These are phyloP conservation scores for Phytophthora brassicae DNA, from an alignment of 352 stramenopile genomes.

Conservation along the genomic window DNA sequence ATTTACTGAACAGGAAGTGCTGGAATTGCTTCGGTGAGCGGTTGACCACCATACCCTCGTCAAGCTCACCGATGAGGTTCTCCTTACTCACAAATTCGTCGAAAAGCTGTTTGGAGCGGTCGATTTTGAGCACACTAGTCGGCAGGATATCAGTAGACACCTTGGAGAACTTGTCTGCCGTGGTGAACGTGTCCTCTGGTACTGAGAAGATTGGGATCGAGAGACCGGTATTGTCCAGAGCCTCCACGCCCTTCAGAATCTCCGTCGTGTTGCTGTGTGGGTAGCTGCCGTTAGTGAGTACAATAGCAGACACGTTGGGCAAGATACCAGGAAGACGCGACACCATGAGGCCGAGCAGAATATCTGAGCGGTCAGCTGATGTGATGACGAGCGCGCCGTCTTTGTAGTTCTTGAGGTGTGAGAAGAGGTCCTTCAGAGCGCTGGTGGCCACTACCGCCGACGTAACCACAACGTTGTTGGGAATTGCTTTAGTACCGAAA, in stretches of 20 bases:
- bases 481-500: conserved; percentile 56
- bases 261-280: conserved; percentile 78
- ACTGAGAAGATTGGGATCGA: conserved; percentile 80
- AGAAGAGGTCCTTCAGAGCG: conserved; percentile 72
- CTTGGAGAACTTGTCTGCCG: conserved; percentile 50
- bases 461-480: conserved; percentile 74
- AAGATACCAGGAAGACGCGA: conserved; percentile 70
- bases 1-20: no score
- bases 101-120: conserved; percentile 64
- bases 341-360: conserved; percentile 68
- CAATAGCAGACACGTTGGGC: conserved; percentile 66
- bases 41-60: conserved; percentile 60
- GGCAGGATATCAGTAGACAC: conserved; percentile 74
- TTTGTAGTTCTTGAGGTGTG: conserved; percentile 77
- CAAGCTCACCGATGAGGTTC: conserved; percentile 62
- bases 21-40: conserved; percentile 85
- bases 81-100: conserved; percentile 70
- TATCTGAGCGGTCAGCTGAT: conserved; percentile 70
- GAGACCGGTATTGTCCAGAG: conserved; percentile 63
- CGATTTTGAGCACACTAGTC: conserved; percentile 70
- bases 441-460: conserved; percentile 68
- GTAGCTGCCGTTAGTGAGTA: conserved; percentile 78
- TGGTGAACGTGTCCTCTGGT: conserved; percentile 65
- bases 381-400: conserved; percentile 78
- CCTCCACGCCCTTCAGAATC: conserved; percentile 65